These are phyloP conservation scores for Coemansia reversa DNA, from an alignment of 192 early-diverging fungal species.

Conservation along the genomic window DNA sequence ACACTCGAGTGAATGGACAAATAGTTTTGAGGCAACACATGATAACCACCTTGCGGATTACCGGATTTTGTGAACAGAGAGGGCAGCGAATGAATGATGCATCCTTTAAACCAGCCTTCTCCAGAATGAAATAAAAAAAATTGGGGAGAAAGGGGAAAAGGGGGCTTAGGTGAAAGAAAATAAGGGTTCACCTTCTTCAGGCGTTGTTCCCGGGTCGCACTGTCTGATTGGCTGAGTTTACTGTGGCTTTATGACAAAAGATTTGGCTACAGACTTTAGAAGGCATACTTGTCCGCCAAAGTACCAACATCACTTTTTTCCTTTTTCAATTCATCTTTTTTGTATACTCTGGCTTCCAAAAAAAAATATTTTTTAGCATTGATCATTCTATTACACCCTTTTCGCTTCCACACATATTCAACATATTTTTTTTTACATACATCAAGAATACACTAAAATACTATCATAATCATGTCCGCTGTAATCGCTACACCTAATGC, in stretches of 20 bases:
- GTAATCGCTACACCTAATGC: neutral
- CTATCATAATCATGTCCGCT: slow-evolving; percentile 3
- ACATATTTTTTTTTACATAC: neutral
- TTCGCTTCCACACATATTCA: neutral
- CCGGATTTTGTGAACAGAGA: neutral
- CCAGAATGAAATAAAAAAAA: neutral
- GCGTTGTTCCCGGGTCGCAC: neutral
- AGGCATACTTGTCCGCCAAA: neutral
- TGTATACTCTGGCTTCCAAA: neutral
- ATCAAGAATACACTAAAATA: neutral
- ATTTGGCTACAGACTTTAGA: neutral
- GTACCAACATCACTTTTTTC: neutral
- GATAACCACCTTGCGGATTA: neutral
- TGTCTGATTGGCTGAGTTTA: neutral
- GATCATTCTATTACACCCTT: neutral
- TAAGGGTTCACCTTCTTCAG: neutral
- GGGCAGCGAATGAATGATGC: neutral
- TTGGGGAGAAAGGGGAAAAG: neutral
- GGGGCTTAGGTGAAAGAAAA: neutral
- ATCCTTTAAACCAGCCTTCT: neutral
- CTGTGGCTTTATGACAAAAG: neutral
- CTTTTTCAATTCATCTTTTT: neutral
- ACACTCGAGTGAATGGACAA: no score
- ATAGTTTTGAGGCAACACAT: no score
- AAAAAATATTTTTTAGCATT: neutral